Evolutionary conservation across 352 stramenopile species (phyloP).

Genomic region (Globisporangium yorkense): DNA sequence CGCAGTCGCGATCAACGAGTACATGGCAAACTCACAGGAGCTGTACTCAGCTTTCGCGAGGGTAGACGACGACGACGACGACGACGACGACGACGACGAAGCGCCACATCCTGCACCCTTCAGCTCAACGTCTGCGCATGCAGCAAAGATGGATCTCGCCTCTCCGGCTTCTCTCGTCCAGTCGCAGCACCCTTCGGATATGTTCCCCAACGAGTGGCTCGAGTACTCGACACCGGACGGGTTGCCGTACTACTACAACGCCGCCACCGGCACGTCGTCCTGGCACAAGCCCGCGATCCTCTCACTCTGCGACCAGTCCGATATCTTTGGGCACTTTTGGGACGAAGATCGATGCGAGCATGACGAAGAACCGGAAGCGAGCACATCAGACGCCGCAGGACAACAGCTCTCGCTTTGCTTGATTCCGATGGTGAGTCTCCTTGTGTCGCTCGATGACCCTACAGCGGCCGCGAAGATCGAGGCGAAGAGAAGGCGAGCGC

Average conservation of each 20-base stretch:
- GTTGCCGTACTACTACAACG: slow-evolving; percentile 68
- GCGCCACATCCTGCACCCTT: neutral
- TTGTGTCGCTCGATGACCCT: slow-evolving; percentile 59
- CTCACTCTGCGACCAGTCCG: neutral
- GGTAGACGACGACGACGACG: neutral
- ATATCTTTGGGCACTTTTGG: slow-evolving; percentile 9
- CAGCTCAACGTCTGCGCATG: no score
- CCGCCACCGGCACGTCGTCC: slow-evolving; percentile 36
- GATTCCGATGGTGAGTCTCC: slow-evolving; percentile 62
- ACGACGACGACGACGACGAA: neutral
- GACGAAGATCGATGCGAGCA: neutral
- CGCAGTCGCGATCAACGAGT: slow-evolving; percentile 46
- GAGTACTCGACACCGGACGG: slow-evolving; percentile 46
- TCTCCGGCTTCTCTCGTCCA: neutral
- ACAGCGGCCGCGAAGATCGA: slow-evolving; percentile 50
- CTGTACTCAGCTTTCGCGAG: slow-evolving; percentile 10
- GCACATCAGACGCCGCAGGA: neutral
- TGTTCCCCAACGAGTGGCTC: slow-evolving; percentile 24
- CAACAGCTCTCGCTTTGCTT: slow-evolving; percentile 54
- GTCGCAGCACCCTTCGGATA: slow-evolving; percentile 2
- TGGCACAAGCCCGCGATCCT: slow-evolving; percentile 34
- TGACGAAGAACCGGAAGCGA: neutral
- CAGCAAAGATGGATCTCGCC: neutral
- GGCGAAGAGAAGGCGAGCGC: slow-evolving; percentile 29
- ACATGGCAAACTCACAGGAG: slow-evolving; percentile 29